Base-by-base conservation (phyloP, 768 basidiomycete genomes). In the Rhodotorula paludigena region DNA sequence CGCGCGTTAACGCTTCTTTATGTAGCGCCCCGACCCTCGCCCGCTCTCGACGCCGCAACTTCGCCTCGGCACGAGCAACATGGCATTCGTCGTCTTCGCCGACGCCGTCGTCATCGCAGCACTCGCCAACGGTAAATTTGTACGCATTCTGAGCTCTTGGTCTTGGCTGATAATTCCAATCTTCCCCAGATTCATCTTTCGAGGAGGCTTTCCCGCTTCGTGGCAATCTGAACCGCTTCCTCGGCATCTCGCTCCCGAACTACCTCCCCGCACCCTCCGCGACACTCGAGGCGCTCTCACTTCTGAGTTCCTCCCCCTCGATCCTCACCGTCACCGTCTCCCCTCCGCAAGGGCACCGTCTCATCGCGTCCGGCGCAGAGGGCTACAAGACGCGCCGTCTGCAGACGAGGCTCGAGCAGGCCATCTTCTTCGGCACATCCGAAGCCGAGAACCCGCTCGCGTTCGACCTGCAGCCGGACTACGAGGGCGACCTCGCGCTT, bases 331-430 rank as follows among this genome's bases (percentile, higher is more conserved):
- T 64, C 44, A 55, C 53, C 33, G 73, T 72, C 53, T 63, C 64
- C 45, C 41, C n/a, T 6, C 63, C 15, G 32, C 68, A 33, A 36
- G 55, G 38, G 4, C 42, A 41, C 28, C 56, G 47, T 41, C 56
- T 49, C 30, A 32, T 63, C 57, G 51, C 36, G 21, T 57, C 67
- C 35, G 51, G 57, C 38, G 36, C 64, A 7, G 66, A 60, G 15
- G 66, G 57, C 11, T 39, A 57, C 65, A 74, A 69, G 55, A 80
- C 79, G 2, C 72, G 72, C 20, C 66, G 76, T 36, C 73, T 80
- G 38, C 78, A 78, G 64, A 76, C 76, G 16, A 76, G 76, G 60
- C 72, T 81, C 55, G 80, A 81, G 69, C 79, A 80, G 66, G 80
- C 80, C 28, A 77, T 80, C 54, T 79, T 78, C 69, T 81, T 77